Evolutionary conservation across 73 alveolate genomes (phyloP), one percentile per base, ranked within the genome.

Genomic region (Symbiodinium pilosum): DNA sequence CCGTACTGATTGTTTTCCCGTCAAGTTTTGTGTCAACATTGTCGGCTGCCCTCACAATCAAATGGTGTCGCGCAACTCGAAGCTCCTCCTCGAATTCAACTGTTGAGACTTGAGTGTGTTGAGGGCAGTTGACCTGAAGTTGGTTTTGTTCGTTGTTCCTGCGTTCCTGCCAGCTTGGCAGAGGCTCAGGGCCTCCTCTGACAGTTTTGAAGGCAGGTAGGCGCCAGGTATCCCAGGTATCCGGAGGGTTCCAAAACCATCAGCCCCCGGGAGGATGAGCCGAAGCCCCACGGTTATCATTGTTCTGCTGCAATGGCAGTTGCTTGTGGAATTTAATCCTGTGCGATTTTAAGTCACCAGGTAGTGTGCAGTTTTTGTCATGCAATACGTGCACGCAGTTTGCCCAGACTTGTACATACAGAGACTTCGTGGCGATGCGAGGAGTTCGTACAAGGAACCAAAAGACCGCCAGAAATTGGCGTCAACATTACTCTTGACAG

Each of bases 321-420:
- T 64, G 81, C n/a, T 64, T 28, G 81, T 64, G 81, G 34, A 64
- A 64, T 64, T 64, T n/a, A 38, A 64, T 34, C 81, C 81, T 64
- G 81, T 64, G 81, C 81, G 81, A 64, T 64, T 64, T n/a, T 64
- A 38, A 64, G 81, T 64, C 81, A 64, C 81, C 81, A 64, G 81
- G 81, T n/a, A n/a, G n/a, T 64, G 59, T 64, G 41, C 81, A 64
- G 81, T 26, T 64, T 64, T 64, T 64, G 81, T 64, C 81, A 24
- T 24, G 81, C 81, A 64, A 64, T 64, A 14, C 59, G 59, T 47
- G 81, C 81, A 64, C 81, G 81, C 81, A 28, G 81, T 64, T 64
- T 64, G 81, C 81, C 81, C 81, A 64, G 81, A 64, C 81, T 64
- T 64, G 81, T 64, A 64, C 81, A 64, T 64, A 64, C 81, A 64